phyloP scores from a whole-genome alignment of 2,329 filamentous ascomycete species.

The Aspergillus cejpii region DNA sequence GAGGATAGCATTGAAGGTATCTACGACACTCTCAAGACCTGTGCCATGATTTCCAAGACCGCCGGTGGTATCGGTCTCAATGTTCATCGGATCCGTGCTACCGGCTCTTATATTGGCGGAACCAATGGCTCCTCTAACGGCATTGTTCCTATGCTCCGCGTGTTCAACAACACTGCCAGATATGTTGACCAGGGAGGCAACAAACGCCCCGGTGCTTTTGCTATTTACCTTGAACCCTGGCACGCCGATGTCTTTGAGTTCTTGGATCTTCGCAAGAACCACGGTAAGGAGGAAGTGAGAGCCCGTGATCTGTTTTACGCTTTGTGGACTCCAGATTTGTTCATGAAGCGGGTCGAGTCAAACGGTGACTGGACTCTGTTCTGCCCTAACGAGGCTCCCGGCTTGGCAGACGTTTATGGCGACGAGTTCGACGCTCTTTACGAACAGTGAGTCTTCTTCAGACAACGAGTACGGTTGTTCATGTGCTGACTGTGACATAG shows the following conservation, averaged over 20 bases:
- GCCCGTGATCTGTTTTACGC: constrained; percentile 97
- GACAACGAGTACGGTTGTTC: not conserved
- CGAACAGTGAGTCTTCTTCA: constrained; percentile 47
- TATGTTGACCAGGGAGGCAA: constrained; percentile 99
- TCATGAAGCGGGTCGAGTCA: constrained; percentile 99
- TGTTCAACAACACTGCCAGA: constrained; percentile 98
- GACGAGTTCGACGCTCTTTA: constrained; percentile 96
- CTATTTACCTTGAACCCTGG: constrained; percentile 98
- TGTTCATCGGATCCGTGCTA: constrained; percentile 91
- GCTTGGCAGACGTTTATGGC: constrained; percentile 91
- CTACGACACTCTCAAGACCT: constrained; percentile 98
- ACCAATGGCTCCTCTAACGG: constrained; percentile 98
- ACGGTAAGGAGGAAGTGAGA: constrained; percentile 96
- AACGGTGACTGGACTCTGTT: constrained; percentile 97
- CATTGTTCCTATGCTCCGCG: constrained; percentile 93
- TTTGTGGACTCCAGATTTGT: constrained; percentile 96
- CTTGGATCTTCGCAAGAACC: constrained; percentile 96
- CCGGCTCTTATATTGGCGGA: constrained; percentile 94
- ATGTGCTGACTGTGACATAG: constrained; percentile 34
- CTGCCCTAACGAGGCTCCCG: constrained; percentile 94
- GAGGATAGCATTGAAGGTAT: constrained; percentile 99
- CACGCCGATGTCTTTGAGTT: constrained; percentile 97
- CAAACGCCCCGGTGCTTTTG: constrained; percentile 96
- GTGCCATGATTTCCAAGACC: constrained; percentile 99
- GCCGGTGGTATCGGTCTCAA: constrained; percentile 97